Percentiles rank a stretch among this genome's conserved stretches.
Conservation (phyloP, 148 eudicot genomes). For the Rhododendron williamsianum region DNA sequence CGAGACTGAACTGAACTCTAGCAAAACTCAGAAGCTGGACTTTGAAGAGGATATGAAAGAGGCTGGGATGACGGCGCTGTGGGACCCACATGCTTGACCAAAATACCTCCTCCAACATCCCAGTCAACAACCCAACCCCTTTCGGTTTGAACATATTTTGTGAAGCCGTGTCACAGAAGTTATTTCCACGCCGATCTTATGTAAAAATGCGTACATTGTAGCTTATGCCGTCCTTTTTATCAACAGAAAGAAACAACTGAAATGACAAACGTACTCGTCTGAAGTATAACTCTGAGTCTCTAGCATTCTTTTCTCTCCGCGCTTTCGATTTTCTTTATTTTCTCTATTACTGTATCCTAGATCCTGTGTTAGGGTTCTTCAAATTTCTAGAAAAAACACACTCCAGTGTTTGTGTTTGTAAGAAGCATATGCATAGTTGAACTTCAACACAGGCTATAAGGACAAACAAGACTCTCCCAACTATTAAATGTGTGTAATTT, state of each 20-base stretch:
- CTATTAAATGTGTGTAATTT: no score
- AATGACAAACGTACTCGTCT: neutral
- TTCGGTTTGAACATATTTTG: no score
- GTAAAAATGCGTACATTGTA: neutral
- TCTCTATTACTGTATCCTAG: neutral
- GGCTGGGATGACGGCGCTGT: no score
- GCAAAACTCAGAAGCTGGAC: neutral
- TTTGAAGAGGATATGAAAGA: neutral
- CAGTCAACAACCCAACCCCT: no score
- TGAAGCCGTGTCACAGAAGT: no score
- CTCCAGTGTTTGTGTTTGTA: neutral
- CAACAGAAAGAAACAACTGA: neutral
- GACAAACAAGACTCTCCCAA: no score
- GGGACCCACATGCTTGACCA: no score
- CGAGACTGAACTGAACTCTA: neutral
- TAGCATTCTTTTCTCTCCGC: neutral
- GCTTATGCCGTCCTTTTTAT: neutral
- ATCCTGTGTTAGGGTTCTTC: neutral
- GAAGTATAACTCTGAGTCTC: neutral
- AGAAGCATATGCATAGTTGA: neutral
- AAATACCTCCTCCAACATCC: no score
- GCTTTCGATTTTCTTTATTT: no score
- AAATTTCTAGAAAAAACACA: no score
- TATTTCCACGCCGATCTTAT: neutral
- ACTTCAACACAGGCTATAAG: no score